Percentiles rank a stretch among this genome's conserved stretches.
phyloP scores from a whole-genome alignment of 1,284 basidiomycete species.

The Thecaphora frezii region DNA sequence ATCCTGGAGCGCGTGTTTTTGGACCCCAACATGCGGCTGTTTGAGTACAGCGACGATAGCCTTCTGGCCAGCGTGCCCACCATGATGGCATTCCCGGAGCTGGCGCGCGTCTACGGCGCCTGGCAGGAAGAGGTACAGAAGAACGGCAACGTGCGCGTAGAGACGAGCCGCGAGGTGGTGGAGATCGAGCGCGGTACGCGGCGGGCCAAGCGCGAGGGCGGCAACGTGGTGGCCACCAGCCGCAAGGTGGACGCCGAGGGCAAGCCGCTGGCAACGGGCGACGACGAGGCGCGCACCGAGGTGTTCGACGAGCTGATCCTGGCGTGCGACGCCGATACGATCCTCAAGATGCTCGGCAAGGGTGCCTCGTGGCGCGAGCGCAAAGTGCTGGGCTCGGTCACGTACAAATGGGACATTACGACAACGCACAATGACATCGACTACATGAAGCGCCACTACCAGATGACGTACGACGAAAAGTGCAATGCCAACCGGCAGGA shows the following conservation, averaged over 20 bases:
- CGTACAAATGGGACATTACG: constrained; percentile 65
- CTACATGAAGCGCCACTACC: constrained; percentile 65
- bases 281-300: constrained; percentile 57
- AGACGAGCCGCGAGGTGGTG: constrained; percentile 62
- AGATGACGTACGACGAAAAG: constrained; percentile 56
- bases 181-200: constrained; percentile 56
- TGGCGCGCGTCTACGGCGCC: constrained; percentile 63
- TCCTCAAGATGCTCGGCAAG: constrained; percentile 65
- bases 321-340: constrained; percentile 67
- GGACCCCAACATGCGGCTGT: constrained; percentile 65
- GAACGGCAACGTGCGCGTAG: constrained; percentile 62
- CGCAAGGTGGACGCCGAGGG: constrained; percentile 33
- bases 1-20: constrained; percentile 67
- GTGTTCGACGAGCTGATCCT: constrained; percentile 70
- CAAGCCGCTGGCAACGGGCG: constrained; percentile 23
- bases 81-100: constrained; percentile 61
- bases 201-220: constrained; percentile 34
- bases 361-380: constrained; percentile 67
- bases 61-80: constrained; percentile 62
- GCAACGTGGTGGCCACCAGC: constrained; percentile 37
- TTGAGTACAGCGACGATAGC: constrained; percentile 43
- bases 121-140: constrained; percentile 63
- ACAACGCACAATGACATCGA: constrained; percentile 66
- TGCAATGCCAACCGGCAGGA: constrained; percentile 59
- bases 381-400: constrained; percentile 67